Conservation (phyloP, 192 early-diverging fungal species). For the Allomyces macrogynus region DNA sequence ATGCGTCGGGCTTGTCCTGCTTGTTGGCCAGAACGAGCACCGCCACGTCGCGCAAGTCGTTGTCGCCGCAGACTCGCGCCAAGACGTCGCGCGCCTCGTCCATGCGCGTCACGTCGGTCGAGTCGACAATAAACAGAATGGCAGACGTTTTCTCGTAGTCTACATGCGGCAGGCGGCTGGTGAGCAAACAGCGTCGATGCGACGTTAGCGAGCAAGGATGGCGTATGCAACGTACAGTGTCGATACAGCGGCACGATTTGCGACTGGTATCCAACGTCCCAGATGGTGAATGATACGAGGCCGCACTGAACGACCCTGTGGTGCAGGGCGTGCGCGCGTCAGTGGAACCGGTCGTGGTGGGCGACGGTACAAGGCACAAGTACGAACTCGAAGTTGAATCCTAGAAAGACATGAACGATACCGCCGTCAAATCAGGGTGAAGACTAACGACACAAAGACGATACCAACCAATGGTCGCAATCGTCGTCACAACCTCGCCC, state of each 20-base stretch:
- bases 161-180: not conserved
- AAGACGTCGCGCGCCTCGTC: constrained; percentile 1
- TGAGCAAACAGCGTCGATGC: no score
- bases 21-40: constrained; percentile 4
- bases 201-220: no score
- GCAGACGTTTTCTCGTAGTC: not conserved
- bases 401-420: no score
- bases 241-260: not conserved
- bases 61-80: not conserved
- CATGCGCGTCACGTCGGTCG: not conserved
- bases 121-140: constrained; percentile 2
- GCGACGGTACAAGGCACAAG: not conserved
- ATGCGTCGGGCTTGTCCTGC: not conserved
- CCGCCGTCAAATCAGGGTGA: no score
- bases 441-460: no score
- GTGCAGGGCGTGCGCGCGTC: no score
- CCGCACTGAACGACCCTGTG: not conserved
- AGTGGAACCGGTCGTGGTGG: no score
- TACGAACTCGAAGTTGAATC: constrained; percentile 2
- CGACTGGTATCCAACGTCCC: not conserved
- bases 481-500: constrained; percentile 3
- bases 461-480: constrained; percentile 1
- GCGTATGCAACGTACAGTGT: not conserved
- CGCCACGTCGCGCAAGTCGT: not conserved
- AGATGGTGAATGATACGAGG: not conserved